Evolutionary conservation across 2,329 filamentous ascomycete species (phyloP), one percentile per base, ranked within the genome.

Genomic region (Colletotrichum viniferum): DNA sequence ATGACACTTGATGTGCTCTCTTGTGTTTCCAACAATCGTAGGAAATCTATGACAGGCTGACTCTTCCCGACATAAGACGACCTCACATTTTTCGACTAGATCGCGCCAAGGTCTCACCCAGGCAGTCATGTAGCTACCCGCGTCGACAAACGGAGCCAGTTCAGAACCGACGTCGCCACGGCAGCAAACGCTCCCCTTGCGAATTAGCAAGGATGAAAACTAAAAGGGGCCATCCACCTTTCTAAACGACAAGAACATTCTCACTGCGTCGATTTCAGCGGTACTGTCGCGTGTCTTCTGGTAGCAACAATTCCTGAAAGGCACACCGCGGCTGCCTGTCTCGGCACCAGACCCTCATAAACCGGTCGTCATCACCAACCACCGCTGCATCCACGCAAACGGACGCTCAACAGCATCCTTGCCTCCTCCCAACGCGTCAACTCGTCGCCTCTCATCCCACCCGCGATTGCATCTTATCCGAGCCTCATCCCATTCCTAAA

Each of bases 221-320:
- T 13, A 21, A 52, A 52, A 24, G 43, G n/a, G 43, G 43, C n/a
- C n/a, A 7, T 4, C 12, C 10, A 0, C 3, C 10, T 52, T 52
- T 4, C n/a, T 4, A 3, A 4, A 21, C 2, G n/a, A 13, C n/a
- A n/a, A 13, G n/a, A 4, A 52, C 5, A 7, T 52, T 13, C n/a
- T 52, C n/a, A 52, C 43, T 13, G 0, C 43, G 0, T 21, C 2
- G 6, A 13, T 12, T 21, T 0, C n/a, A 52, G 4, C n/a, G 0
- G 2, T 13, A 0, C 10, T 0, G 3, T 21, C 10, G 43, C n/a
- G n/a, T 24, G n/a, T 7, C 0, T 52, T 21, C 43, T 52, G 5
- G 43, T 21, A 13, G n/a, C 5, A 4, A 2, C 2, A 21, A 21
- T 3, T 0, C 43, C n/a, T 52, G 43, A 13, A 0, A 21, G 4